Evolutionary conservation across 495 filamentous ascomycete species (phyloP).

Genomic region (Podospora didyma): DNA sequence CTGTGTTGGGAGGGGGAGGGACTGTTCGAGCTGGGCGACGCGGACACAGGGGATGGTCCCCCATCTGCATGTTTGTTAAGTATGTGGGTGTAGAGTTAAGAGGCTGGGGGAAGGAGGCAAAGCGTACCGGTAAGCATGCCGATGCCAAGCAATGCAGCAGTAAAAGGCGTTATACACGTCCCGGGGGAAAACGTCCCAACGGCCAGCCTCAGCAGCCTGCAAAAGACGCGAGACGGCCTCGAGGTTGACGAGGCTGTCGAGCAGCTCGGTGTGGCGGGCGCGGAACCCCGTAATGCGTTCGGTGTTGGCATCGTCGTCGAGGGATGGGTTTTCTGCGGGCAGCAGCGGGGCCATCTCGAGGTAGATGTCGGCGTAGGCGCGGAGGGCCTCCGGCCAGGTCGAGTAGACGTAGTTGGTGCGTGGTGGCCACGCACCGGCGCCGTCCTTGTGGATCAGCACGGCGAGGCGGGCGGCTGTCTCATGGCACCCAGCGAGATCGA

Average conservation of each 20-base stretch:
- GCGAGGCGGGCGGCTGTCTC: constrained; percentile 15
- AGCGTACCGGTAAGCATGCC: constrained; percentile 40
- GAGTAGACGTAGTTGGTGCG: constrained; percentile 18
- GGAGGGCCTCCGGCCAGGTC: constrained; percentile 23
- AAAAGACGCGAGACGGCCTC: constrained; percentile 21
- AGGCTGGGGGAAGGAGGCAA: too few relatives aligned
- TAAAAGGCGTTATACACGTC: constrained; percentile 38
- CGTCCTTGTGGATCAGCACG: constrained; percentile 28
- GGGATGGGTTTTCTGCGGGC: constrained; percentile 14
- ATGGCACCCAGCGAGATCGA: constrained; percentile 15
- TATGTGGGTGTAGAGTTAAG: background rate
- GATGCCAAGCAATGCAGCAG: constrained; percentile 29
- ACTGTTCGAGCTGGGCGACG: constrained; percentile 36
- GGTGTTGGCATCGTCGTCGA: constrained; percentile 21
- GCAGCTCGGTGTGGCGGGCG: constrained; percentile 3
- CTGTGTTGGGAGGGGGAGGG: constrained; percentile 32
- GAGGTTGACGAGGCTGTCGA: constrained; percentile 23
- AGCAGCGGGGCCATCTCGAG: constrained; percentile 27
- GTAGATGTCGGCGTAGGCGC: constrained; percentile 34
- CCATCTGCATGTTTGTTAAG: constrained; percentile 28
- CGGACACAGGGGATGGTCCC: constrained; percentile 40
- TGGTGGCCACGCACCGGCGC: constrained; percentile 36
- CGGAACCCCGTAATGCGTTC: constrained; percentile 2
- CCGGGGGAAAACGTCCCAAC: constrained; percentile 24
- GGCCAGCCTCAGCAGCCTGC: constrained; percentile 18